Evolutionary conservation across 176 grass and related monocot genomes (phyloP).

Genomic region (Luzula sylvatica): DNA sequence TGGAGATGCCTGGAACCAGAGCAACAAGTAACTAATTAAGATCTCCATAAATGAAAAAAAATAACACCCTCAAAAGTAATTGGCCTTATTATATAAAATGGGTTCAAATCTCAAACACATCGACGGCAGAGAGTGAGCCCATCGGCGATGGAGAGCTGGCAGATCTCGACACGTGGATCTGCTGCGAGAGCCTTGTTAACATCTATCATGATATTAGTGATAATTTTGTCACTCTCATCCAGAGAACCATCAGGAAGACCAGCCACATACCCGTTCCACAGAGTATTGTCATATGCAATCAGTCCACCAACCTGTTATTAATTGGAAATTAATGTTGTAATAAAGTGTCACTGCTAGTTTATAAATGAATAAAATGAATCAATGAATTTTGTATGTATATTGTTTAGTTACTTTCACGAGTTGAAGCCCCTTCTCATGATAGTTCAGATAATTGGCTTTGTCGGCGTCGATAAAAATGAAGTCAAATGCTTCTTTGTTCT

Average conservation of each 20-base stretch:
- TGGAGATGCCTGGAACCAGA: no score
- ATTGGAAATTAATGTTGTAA: no score
- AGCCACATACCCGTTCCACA: slow-evolving; percentile 42
- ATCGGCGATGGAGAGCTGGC: slow-evolving; percentile 50
- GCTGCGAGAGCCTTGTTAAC: slow-evolving; percentile 40
- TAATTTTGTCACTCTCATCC: slow-evolving; percentile 1
- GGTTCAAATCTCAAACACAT: not conserved
- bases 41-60: no score
- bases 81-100: no score
- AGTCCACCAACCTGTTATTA: slow-evolving; percentile 32
- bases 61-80: no score
- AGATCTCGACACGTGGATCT: slow-evolving; percentile 34
- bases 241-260: slow-evolving; percentile 29
- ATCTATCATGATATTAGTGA: slow-evolving; percentile 1
- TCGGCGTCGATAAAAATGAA: slow-evolving; percentile 72
- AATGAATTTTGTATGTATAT: no score
- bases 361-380: no score
- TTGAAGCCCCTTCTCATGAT: slow-evolving; percentile 43
- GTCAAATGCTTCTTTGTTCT: slow-evolving; percentile 40
- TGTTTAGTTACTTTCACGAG: slow-evolving; percentile 25
- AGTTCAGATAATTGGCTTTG: slow-evolving; percentile 37
- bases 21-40: no score
- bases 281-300: slow-evolving; percentile 72
- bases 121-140: slow-evolving; percentile 57
- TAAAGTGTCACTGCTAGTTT: no score